A percentile compares a stretch with the other conserved stretches of the same genome.
These are phyloP conservation scores for Parietaria judaica DNA, from an alignment of 306 rosid genomes.

Conservation along the genomic window DNA sequence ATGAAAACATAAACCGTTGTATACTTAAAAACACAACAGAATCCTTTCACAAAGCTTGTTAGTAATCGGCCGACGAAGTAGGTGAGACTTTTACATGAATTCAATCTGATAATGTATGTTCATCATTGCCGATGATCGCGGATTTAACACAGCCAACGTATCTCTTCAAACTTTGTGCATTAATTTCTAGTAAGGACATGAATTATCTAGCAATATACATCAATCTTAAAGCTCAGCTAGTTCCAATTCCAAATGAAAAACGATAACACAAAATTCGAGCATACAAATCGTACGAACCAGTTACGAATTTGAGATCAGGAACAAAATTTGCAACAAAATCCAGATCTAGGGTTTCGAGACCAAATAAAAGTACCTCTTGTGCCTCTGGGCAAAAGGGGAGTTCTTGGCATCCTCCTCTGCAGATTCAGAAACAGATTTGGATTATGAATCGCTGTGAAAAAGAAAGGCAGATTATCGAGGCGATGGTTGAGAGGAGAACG, in stretches of 20 bases:
- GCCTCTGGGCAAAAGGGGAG: constrained; percentile 61
- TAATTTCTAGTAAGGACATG: no score
- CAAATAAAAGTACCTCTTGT: constrained; percentile 39
- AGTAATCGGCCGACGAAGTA: no score
- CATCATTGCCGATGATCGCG: no score
- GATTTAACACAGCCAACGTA: no score
- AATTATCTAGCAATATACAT: no score
- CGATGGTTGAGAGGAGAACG: background rate
- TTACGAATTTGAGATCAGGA: background rate
- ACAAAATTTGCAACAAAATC: background rate
- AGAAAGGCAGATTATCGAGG: background rate
- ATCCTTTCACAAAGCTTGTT: no score
- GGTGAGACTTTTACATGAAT: no score
- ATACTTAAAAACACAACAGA: no score
- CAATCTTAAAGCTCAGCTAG: background rate
- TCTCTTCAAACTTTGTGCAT: no score
- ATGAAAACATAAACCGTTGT: no score
- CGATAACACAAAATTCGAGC: background rate
- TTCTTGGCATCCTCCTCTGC: constrained; percentile 86
- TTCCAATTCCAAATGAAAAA: background rate
- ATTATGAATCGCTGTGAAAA: background rate
- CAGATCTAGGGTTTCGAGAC: constrained; percentile 20
- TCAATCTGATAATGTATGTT: no score
- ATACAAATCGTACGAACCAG: background rate
- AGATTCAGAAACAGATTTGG: background rate